phyloP scores from a whole-genome alignment of 805 yeast species.

The Ogataea philodendri region DNA sequence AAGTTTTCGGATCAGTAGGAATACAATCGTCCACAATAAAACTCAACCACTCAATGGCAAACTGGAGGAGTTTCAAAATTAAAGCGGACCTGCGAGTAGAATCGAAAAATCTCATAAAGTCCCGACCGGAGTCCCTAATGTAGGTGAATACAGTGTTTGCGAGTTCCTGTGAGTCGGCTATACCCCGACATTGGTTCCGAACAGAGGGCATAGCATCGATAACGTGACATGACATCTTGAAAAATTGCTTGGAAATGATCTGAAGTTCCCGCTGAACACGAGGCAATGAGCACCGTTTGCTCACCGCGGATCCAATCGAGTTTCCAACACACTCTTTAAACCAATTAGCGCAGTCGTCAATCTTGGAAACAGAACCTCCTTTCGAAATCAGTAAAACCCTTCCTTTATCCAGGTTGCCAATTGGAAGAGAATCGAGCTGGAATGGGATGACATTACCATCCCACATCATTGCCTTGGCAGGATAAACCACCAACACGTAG shows the following conservation, averaged over 20 bases:
- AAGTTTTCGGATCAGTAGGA: conserved; percentile 87
- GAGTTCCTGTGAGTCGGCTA: conserved; percentile 69
- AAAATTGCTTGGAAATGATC: conserved; percentile 62
- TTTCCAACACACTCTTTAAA: conserved; percentile 60
- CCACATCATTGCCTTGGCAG: conserved; percentile 87
- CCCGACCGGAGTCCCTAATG: conserved; percentile 78
- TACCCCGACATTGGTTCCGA: conserved; percentile 52
- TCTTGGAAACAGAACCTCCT: conserved; percentile 56
- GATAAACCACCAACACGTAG: conserved; percentile 70
- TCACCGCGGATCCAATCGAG: conserved; percentile 50
- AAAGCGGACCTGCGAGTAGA: conserved; percentile 63
- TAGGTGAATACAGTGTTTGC: conserved; percentile 72
- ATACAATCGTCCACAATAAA: conserved; percentile 93
- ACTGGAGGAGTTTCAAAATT: conserved; percentile 66
- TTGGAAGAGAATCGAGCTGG: conserved; percentile 44
- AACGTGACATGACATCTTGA: conserved; percentile 62
- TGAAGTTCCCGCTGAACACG: conserved; percentile 72
- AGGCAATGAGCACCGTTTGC: conserved; percentile 66
- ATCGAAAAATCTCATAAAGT: conserved; percentile 63
- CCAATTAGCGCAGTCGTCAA: conserved; percentile 53
- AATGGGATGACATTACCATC: conserved; percentile 72
- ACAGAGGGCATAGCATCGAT: conserved; percentile 57
- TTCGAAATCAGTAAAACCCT: conserved; percentile 65
- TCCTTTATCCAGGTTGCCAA: conserved; percentile 63
- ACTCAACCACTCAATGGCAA: conserved; percentile 87